These are phyloP conservation scores for Thymus quinquecostatus DNA, from an alignment of 257 asterid species.

Conservation along the genomic window DNA sequence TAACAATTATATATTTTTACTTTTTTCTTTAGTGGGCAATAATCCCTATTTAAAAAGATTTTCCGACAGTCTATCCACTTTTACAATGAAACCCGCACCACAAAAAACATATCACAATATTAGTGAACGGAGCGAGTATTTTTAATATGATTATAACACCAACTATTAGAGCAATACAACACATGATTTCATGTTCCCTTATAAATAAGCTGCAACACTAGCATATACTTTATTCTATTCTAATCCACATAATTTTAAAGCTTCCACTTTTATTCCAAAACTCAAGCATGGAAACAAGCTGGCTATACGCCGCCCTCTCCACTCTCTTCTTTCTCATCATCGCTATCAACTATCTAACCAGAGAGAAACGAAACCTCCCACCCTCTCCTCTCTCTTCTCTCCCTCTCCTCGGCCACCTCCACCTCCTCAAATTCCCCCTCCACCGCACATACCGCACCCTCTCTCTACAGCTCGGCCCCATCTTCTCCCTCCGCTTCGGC, in stretches of 20 bases:
- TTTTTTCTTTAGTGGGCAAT: no score
- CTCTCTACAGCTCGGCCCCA: constrained; percentile 47
- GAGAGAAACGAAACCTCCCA: constrained; percentile 25
- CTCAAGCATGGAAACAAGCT: not conserved
- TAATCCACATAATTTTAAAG: not conserved
- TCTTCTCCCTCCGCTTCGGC: constrained; percentile 53
- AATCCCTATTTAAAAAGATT: no score
- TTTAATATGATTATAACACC: no score
- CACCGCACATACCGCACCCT: constrained; percentile 43
- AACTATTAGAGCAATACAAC: no score
- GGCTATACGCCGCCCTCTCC: not conserved
- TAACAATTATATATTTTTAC: no score
- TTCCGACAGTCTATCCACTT: no score
- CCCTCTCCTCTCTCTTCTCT: constrained; percentile 37
- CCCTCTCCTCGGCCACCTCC: constrained; percentile 55
- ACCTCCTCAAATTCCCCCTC: constrained; percentile 52
- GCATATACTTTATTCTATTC: not conserved
- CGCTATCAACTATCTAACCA: constrained; percentile 11
- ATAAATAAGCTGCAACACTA: no score
- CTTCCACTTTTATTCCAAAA: not conserved
- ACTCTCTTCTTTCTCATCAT: constrained; percentile 13
- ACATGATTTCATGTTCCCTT: not conserved
- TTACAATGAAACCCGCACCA: no score
- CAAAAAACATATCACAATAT: no score
- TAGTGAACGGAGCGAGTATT: no score